Base-by-base conservation (phyloP, 371 early-diverging fungal genomes). In the Saksenaea oblongispora region DNA sequence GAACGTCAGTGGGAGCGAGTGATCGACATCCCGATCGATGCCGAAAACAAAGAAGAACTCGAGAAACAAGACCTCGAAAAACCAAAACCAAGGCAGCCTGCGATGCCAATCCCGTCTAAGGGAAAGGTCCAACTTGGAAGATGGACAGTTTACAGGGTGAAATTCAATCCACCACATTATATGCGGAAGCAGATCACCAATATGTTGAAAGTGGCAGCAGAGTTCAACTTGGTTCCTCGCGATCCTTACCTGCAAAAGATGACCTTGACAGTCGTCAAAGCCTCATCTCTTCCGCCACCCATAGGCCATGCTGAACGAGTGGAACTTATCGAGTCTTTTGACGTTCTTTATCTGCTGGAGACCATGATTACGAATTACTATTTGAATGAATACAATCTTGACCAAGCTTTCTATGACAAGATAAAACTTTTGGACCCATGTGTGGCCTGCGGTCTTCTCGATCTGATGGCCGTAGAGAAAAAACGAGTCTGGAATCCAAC, bases 311-410 rank as follows among this genome's bases (percentile, higher is more conserved):
- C 65, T 1, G 63, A 75, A 7, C 63, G 81, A 7, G 64, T 70
- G 4, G 26, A 13, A 0, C 36, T 67, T 0, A 36, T 66, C 3
- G 8, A 62, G 0, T 44, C 59, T 1, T 85, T 76, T 39, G 78
- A 84, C 18, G 77, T 80, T 0, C 69, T 81, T 0, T 87, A 84
- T 41, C 35, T 76, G 58, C 69, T 87, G 10, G 87, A 87, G 58
- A 73, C 72, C 0, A 70, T 70, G 1, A 65, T 87, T 4, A 73
- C 74, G 0, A 61, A 68, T 26, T 69, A 78, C 15, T 71, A 65
- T 9, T 54, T 85, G 7, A 65, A 76, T 5, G 83, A 77, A 37
- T 66, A 71, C 37, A 85, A 87, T 17, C 27, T 87, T 22, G 71
- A 76, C 9, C 47, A 59, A 0, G 61, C 63, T 0, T 83, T 84